These are phyloP conservation scores for Dioscorea zingiberensis DNA, from an alignment of 106 monocot genomes.

Conservation along the genomic window DNA sequence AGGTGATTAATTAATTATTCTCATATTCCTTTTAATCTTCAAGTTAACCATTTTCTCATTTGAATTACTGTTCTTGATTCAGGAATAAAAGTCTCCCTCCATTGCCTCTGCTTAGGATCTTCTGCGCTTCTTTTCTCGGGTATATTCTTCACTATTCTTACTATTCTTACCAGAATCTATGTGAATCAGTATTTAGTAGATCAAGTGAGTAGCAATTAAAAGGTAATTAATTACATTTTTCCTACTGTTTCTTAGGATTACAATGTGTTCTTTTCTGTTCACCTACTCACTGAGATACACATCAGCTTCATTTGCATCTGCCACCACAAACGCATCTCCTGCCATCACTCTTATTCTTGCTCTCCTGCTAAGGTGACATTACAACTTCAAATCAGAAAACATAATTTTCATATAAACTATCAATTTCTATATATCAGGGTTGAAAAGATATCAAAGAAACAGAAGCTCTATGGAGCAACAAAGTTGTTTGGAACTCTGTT, in stretches of 20 bases:
- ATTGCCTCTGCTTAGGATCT: no score
- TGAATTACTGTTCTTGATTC: background rate
- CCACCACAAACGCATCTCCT: background rate
- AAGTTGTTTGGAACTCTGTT: background rate
- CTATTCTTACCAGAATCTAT: no score
- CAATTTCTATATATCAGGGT: background rate
- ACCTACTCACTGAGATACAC: background rate
- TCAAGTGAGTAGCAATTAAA: no score
- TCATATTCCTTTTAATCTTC: background rate
- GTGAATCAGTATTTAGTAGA: no score
- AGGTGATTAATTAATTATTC: background rate
- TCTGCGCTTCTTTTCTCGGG: no score
- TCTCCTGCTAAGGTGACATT: background rate
- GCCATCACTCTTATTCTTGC: background rate
- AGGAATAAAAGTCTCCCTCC: no score
- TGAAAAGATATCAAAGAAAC: background rate
- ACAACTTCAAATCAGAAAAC: background rate
- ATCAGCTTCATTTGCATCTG: slow-evolving; percentile 2
- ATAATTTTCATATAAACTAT: background rate
- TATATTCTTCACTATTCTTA: no score
- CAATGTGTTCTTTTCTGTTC: background rate
- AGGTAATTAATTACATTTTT: no score
- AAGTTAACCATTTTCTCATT: background rate
- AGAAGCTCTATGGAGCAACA: background rate
- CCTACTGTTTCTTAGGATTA: background rate